Base-by-base conservation (phyloP, 768 basidiomycete genomes). In the Auricularia cornea region DNA sequence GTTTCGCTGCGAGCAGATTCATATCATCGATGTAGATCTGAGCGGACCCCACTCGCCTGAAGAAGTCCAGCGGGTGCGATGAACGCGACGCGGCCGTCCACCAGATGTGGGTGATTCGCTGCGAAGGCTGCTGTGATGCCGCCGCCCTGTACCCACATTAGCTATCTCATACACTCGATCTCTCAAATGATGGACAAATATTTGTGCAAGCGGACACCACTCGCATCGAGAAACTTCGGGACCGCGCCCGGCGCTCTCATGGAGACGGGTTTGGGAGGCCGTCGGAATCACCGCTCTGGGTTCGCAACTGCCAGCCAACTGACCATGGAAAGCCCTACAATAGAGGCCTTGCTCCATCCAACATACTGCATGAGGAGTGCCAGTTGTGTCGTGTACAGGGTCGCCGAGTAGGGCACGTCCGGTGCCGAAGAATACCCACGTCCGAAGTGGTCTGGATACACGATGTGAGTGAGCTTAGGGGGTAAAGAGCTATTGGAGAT, bases 371-470 rank as follows among this genome's bases (percentile, higher is more conserved):
- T 82, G 59, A 93, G 81, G 5, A 92, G 80, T 0, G 91, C 91
- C n/a, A 93, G 86, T 68, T 92, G 90, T 0, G 84, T 85, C 1
- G 84, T 84, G 70, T 87, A 87, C 3, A 93, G 77, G 4, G 78
- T 74, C 1, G 82, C 74, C 66, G 89, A 81, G 71, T 92, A 90
- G 3, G 80, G 83, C 18, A 81, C 83, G 26, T 84, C 80, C 0
- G 90, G 90, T 1, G 90, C 89, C 62, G 89, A 90, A 1, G 89
- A 90, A 73, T 92, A 93, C 3, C 90, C 90, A 41, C 90, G 82
- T 14, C 90, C 91, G 64, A 90, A 91, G 23, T 92, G 77, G 75
- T 93, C 90, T 90, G 64, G 18, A 38, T 8, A 14, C 35, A 8
- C 8, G 35, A 38, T 26, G 18, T 35, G 52, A 23, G 30, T 59